Conservation (phyloP, 805 yeast genomes). For the Barnettozyma botsteinii region DNA sequence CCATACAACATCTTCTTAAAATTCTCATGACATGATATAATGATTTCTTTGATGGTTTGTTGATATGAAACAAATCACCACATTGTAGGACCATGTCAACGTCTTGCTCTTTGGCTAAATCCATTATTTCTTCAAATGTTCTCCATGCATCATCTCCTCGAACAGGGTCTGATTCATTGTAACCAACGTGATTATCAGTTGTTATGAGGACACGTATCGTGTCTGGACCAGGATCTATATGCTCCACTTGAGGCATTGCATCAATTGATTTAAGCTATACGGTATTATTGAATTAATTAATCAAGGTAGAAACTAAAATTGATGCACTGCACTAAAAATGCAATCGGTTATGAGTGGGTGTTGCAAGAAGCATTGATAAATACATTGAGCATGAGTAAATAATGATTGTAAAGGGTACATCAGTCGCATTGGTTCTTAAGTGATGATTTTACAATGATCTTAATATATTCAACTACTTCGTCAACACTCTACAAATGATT, state of each 20-base stretch:
- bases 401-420: no score
- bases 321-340: no score
- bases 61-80: slow-evolving; percentile 89
- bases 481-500: no score
- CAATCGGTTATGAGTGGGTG: no score
- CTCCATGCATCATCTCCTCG: slow-evolving; percentile 86
- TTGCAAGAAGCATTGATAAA: no score
- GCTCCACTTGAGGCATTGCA: slow-evolving; percentile 32
- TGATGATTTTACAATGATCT: no score
- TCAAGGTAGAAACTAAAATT: no score
- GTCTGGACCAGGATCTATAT: slow-evolving; percentile 47
- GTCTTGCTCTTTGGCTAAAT: slow-evolving; percentile 59
- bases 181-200: slow-evolving; percentile 96
- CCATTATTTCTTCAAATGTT: slow-evolving; percentile 80
- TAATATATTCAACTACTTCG: no score
- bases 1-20: slow-evolving; percentile 67
- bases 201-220: slow-evolving; percentile 78
- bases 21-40: slow-evolving; percentile 75
- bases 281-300: no score
- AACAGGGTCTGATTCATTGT: slow-evolving; percentile 81
- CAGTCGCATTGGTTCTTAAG: no score
- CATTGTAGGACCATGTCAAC: slow-evolving; percentile 89
- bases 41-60: slow-evolving; percentile 84
- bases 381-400: no score
- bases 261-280: no score